phyloP scores from a whole-genome alignment of 345 rosid genomes.

The Eucalyptus erythrocorys region DNA sequence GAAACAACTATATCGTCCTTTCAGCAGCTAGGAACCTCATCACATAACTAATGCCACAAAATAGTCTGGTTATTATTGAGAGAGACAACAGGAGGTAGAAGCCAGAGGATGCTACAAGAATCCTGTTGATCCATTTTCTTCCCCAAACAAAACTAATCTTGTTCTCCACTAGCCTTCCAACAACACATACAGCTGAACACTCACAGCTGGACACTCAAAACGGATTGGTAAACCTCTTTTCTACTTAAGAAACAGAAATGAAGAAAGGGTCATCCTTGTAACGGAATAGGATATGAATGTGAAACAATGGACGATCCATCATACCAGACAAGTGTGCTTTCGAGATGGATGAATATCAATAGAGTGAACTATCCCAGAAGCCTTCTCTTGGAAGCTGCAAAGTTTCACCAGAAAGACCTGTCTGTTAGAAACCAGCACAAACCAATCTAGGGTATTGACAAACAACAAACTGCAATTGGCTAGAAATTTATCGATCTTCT shows the following conservation, averaged over 20 bases:
- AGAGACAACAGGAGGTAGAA: not conserved
- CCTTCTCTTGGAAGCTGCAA: constrained; percentile 57
- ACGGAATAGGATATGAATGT: not conserved
- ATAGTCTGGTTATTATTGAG: not conserved
- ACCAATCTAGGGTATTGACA: not conserved
- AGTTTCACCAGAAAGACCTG: not conserved
- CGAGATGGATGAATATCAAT: constrained; percentile 87
- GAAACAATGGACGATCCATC: not conserved
- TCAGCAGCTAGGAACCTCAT: not conserved
- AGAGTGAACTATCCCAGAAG: constrained; percentile 69
- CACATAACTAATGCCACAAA: not conserved
- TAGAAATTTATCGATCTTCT: not conserved
- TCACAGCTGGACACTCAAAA: not conserved
- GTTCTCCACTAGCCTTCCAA: not conserved
- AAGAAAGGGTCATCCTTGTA: not conserved
- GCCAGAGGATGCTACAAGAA: not conserved
- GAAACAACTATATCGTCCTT: not conserved
- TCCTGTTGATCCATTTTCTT: not conserved
- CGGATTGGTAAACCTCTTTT: not conserved
- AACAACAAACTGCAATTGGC: not conserved
- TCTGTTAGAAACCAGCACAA: not conserved
- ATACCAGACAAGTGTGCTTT: constrained; percentile 84
- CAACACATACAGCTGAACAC: not conserved
- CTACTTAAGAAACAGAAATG: not conserved
- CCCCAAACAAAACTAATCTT: not conserved